Evolutionary conservation across 192 early-diverging fungal species (phyloP).

Genomic region (Linnemannia schmuckeri): DNA sequence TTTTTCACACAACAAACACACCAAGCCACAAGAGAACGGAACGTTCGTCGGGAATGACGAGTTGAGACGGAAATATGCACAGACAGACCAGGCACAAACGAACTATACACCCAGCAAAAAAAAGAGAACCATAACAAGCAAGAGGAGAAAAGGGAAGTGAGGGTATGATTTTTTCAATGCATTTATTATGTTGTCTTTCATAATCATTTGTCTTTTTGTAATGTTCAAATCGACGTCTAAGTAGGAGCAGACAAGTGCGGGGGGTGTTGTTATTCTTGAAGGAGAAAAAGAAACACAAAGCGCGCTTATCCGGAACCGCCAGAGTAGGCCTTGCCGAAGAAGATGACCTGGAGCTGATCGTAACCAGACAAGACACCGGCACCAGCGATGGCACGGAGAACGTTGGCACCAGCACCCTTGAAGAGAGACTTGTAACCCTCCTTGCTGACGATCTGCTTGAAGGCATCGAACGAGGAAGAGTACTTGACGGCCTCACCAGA

Average conservation of each 20-base stretch:
- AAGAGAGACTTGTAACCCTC: constrained; percentile 96
- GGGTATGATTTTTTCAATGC: constrained; percentile 12
- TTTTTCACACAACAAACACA: background rate
- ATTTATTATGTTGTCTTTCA: constrained; percentile 8
- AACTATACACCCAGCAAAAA: too few species aligned
- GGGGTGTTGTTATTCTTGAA: background rate
- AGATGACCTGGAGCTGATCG: constrained; percentile 78
- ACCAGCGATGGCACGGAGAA: constrained; percentile 98
- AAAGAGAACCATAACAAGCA: background rate
- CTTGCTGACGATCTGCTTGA: constrained; percentile 89
- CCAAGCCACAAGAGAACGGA: background rate
- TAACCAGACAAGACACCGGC: constrained; percentile 91
- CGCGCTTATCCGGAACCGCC: constrained; percentile 57
- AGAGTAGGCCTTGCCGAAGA: constrained; percentile 62
- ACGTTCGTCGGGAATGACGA: background rate
- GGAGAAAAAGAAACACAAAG: background rate
- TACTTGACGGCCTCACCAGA: constrained; percentile 94
- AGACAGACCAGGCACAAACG: too few species aligned
- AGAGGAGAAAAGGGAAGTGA: background rate
- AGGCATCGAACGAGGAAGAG: constrained; percentile 86
- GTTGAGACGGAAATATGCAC: too few species aligned
- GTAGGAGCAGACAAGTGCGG: background rate
- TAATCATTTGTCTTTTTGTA: constrained; percentile 3
- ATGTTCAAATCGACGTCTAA: constrained; percentile 9
- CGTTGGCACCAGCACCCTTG: constrained; percentile 99